Evolutionary conservation across 306 rosid species (phyloP).

Genomic region (Lithocarpus polystachyus): DNA sequence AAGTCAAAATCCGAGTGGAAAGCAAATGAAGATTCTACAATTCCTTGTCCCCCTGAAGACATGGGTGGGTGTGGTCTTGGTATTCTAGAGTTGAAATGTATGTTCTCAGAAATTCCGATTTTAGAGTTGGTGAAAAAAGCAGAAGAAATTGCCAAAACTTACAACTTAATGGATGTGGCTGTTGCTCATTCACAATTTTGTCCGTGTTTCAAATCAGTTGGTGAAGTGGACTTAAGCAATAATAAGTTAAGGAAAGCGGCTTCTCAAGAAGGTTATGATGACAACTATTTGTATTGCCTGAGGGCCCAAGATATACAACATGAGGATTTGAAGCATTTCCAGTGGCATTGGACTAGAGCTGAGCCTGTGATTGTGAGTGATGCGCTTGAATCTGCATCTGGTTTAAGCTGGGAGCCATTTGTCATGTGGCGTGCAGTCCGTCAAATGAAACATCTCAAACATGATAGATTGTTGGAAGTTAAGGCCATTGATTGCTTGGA

Average conservation of each 20-base stretch:
- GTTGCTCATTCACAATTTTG: constrained; percentile 32
- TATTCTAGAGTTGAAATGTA: constrained; percentile 39
- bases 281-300: constrained; percentile 53
- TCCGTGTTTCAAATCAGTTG: constrained; percentile 32
- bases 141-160: constrained; percentile 37
- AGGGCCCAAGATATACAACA: constrained; percentile 30
- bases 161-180: constrained; percentile 38
- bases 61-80: constrained; percentile 52
- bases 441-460: constrained; percentile 19
- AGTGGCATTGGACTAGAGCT: constrained; percentile 57
- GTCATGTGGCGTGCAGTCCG: constrained; percentile 58
- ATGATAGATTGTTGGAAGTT: constrained; percentile 26
- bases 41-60: constrained; percentile 55
- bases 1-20: constrained; percentile 28
- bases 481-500: constrained; percentile 43
- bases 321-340: constrained; percentile 46
- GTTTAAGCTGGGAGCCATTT: constrained; percentile 74
- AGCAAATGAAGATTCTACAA: constrained; percentile 41
- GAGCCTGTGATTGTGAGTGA: constrained; percentile 59
- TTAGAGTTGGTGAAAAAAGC: constrained; percentile 34
- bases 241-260: constrained; percentile 41
- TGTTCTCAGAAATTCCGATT: constrained; percentile 5
- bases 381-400: constrained; percentile 43
- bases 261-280: constrained; percentile 35
- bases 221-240: too few species aligned